Conservation (phyloP, 2,329 filamentous ascomycete species). For the Mollisia scopiformis region DNA sequence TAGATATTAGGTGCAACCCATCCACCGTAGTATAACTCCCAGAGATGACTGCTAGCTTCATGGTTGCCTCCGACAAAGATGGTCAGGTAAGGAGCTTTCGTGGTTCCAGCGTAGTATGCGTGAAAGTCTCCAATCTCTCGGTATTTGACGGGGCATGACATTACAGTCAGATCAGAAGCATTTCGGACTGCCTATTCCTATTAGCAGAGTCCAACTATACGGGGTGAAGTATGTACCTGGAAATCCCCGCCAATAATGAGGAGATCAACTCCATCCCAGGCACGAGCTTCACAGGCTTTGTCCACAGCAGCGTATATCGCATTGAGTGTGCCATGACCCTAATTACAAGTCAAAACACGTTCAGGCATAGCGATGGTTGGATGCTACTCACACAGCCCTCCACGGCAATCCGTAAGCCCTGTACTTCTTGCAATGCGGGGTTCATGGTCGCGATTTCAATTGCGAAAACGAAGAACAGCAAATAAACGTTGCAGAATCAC, state of each 20-base stretch:
- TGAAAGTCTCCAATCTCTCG: constrained; percentile 89
- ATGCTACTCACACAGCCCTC: constrained; percentile 77
- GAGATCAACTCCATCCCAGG: constrained; percentile 83
- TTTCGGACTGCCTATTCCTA: constrained; percentile 76
- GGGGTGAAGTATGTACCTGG: constrained; percentile 61
- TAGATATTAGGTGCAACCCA: constrained; percentile 98
- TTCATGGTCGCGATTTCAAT: constrained; percentile 24
- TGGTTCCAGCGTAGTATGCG: constrained; percentile 83
- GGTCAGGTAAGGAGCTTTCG: constrained; percentile 82
- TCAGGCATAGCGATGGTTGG: neutral
- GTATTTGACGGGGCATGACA: constrained; percentile 89
- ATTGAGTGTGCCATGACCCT: constrained; percentile 91
- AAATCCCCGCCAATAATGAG: constrained; percentile 97
- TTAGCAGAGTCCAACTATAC: constrained; percentile 8
- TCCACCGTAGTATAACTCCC: constrained; percentile 93
- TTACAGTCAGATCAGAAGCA: constrained; percentile 81
- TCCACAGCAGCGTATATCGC: constrained; percentile 85
- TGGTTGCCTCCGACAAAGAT: constrained; percentile 95
- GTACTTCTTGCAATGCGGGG: constrained; percentile 29
- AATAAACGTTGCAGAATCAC: neutral
- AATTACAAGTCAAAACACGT: constrained; percentile 2
- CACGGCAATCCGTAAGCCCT: constrained; percentile 74
- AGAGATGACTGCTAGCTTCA: constrained; percentile 87
- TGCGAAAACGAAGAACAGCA: neutral
- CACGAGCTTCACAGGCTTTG: constrained; percentile 67